These are phyloP conservation scores for Cytidiella melzeri DNA, from an alignment of 768 basidiomycete genomes.

Conservation along the genomic window DNA sequence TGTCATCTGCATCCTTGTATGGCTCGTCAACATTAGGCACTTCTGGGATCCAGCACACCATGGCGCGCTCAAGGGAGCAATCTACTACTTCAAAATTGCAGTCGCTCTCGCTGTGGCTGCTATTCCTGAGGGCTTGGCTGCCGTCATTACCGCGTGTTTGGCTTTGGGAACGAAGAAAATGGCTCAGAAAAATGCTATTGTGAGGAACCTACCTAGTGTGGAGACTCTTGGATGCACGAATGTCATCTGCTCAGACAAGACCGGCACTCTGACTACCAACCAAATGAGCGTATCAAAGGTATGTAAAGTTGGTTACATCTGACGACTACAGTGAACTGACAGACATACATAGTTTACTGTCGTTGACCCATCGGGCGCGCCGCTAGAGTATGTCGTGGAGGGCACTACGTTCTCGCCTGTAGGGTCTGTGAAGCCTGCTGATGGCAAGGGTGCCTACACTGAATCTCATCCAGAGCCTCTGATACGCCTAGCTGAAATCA, in stretches of 20 bases:
- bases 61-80: conserved; percentile 84
- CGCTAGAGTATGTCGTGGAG: conserved; percentile 74
- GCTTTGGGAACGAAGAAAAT: conserved; percentile 98
- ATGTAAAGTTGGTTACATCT: conserved; percentile 16
- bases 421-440: conserved; percentile 64
- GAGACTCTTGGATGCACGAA: conserved; percentile 98
- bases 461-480: conserved; percentile 64
- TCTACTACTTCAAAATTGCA: conserved; percentile 99
- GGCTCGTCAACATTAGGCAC: conserved; percentile 95
- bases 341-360: conserved; percentile 57
- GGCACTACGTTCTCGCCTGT: conserved; percentile 89
- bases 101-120: conserved; percentile 98
- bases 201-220: conserved; percentile 91
- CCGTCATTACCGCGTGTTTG: conserved; percentile 95
- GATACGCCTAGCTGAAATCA: conserved; percentile 85
- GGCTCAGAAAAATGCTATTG: conserved; percentile 98
- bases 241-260: conserved; percentile 99
- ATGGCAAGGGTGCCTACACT: conserved; percentile 52
- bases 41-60: conserved; percentile 95
- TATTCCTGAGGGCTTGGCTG: conserved; percentile 97
- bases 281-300: conserved; percentile 94
- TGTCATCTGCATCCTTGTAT: conserved; percentile 95
- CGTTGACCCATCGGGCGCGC: conserved; percentile 46
- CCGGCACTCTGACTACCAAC: conserved; percentile 91
- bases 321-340: neutral